These are phyloP conservation scores for Hortaea werneckii DNA, from an alignment of 2,329 filamentous ascomycete genomes.

Conservation along the genomic window DNA sequence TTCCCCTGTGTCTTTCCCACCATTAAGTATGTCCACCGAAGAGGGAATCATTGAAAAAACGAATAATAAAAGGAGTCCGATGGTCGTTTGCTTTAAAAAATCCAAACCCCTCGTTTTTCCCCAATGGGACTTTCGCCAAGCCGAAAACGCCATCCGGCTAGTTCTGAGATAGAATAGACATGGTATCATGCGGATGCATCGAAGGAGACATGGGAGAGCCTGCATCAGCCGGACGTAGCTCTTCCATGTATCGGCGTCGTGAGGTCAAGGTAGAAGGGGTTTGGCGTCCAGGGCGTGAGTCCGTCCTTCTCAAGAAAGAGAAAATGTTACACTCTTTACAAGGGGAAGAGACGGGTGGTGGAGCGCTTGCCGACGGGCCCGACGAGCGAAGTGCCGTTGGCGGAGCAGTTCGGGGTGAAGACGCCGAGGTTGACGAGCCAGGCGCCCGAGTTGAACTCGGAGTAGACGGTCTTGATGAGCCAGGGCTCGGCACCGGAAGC, in stretches of 20 bases:
- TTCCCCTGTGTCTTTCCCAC: no score
- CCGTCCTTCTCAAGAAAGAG: neutral
- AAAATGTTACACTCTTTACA: neutral
- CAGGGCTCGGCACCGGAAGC: conserved; percentile 14
- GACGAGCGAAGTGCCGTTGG: conserved; percentile 1
- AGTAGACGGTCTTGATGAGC: conserved; percentile 22
- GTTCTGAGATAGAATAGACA: neutral
- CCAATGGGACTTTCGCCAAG: no score
- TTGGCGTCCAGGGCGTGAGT: neutral
- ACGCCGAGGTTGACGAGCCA: conserved; percentile 15
- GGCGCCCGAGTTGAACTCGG: conserved; percentile 17
- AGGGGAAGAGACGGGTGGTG: neutral
- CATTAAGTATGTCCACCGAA: no score
- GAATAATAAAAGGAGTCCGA: no score
- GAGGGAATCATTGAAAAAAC: no score
- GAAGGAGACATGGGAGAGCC: neutral
- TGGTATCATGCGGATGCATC: conserved; percentile 8
- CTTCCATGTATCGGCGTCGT: neutral
- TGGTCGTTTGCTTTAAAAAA: no score
- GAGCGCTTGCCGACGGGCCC: neutral
- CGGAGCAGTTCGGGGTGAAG: conserved; percentile 8
- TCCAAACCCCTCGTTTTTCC: no score
- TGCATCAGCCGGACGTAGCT: neutral
- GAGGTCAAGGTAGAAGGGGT: neutral
- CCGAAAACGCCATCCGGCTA: no score